Evolutionary conservation across 148 eudicot genomes (phyloP), one percentile per base, ranked within the genome.

Genomic region (Rhododendron simsii): DNA sequence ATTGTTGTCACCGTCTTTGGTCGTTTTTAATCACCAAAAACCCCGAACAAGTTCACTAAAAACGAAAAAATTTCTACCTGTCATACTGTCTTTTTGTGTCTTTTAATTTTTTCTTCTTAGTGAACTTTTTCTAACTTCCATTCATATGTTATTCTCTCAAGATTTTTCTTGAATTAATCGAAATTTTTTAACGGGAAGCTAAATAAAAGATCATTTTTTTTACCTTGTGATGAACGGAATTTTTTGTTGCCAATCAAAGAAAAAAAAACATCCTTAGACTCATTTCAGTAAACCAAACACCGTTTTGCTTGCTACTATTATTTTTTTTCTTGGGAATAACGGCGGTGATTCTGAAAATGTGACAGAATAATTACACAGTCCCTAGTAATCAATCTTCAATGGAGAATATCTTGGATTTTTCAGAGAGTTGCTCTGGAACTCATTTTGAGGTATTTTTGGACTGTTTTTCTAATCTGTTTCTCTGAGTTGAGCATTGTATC

Each of bases 361-460:
- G 51, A 81, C 87, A 92, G 93, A 84, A 86, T 37, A 88, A 87
- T 53, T 85, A 41, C 10, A 77, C 65, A 81, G 74, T 87, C 41
- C 71, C 86, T 13, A 87, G 77, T 21, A 81, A 81, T 63, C 91
- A 87, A 81, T 81, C 90, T 45, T 83, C 89, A n/a, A 61, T 75
- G 84, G 89, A 86, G 83, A 84, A 85, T 73, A 81, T 88, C 75
- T 73, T 88, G 85, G 94, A 89, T 59, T 91, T 85, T 81, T 89
- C 94, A 85, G 92, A 91, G 51, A 88, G 90, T 75, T 81, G 90
- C 78, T 93, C 95, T 33, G 75, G 89, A 41, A 90, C 89, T 26
- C 90, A 84, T 33, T 81, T 85, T 78, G 79, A 86, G 76, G 76
- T 71, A 71, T 2, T 71, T 69, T 71, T 33, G 41, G 74, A 11